Conservation (phyloP, 2,329 filamentous ascomycete species). For the Trichoderma endophyticum region DNA sequence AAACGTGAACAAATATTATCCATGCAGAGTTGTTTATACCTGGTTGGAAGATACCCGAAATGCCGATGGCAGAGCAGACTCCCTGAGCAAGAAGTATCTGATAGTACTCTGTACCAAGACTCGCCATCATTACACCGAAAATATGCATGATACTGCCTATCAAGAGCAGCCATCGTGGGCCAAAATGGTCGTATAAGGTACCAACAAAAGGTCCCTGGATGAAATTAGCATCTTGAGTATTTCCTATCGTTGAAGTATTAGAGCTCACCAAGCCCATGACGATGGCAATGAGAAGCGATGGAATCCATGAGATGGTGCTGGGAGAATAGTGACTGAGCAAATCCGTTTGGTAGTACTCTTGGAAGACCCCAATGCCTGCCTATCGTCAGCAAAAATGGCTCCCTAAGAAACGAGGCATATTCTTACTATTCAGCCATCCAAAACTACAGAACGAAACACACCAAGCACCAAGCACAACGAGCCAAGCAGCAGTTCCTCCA, state of each 20-base stretch:
- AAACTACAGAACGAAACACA: background rate
- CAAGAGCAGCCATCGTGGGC: background rate
- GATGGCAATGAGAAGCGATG: background rate
- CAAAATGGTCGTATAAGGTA: background rate
- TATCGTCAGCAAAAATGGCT: background rate
- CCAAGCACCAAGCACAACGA: background rate
- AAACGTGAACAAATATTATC: background rate
- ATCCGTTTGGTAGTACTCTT: background rate
- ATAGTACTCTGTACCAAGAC: background rate
- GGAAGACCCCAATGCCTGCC: background rate
- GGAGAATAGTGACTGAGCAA: background rate
- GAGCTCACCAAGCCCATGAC: background rate
- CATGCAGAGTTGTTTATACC: background rate
- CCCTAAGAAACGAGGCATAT: background rate
- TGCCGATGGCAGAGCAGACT: background rate
- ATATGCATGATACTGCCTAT: background rate
- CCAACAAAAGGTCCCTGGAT: background rate
- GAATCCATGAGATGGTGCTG: background rate
- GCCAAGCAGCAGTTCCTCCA: background rate
- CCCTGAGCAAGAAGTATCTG: background rate
- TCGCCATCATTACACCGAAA: background rate
- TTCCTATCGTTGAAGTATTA: background rate
- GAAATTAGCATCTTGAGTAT: background rate
- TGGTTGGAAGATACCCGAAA: background rate
- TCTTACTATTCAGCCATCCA: background rate